Evolutionary conservation across 768 basidiomycete species (phyloP).

Genomic region (Amanita subjunquillea): DNA sequence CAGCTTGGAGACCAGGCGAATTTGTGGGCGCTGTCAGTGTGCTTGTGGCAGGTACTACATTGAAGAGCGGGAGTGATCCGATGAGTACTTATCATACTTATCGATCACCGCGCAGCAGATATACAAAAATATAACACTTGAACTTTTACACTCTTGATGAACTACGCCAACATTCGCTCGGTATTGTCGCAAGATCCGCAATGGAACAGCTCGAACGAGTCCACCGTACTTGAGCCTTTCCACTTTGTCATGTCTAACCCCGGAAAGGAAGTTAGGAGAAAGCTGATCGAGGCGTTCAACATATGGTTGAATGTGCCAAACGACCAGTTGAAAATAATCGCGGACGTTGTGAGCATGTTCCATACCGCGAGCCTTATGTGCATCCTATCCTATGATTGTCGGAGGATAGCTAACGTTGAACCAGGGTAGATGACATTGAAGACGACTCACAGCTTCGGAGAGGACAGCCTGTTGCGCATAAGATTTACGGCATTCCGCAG

Average conservation of each 20-base stretch:
- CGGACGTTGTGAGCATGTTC: constrained; percentile 82
- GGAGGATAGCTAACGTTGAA: background rate
- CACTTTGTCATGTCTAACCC: constrained; percentile 75
- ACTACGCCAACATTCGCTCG: constrained; percentile 4
- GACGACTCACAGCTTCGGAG: constrained; percentile 82
- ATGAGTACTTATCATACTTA: too few species aligned
- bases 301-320: constrained; percentile 77
- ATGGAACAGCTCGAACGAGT: constrained; percentile 1
- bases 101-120: too few species aligned
- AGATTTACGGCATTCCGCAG: constrained; percentile 93
- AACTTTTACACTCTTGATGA: background rate
- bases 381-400: constrained; percentile 11
- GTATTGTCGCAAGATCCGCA: background rate
- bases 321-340: constrained; percentile 62
- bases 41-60: too few species aligned
- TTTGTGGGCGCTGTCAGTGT: too few species aligned
- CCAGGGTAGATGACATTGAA: constrained; percentile 89
- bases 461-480: constrained; percentile 87
- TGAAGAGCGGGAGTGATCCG: too few species aligned
- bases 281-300: constrained; percentile 91
- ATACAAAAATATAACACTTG: too few species aligned
- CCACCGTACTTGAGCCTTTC: constrained; percentile 77
- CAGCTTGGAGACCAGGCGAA: too few species aligned
- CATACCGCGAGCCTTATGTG: constrained; percentile 92
- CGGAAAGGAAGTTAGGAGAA: constrained; percentile 86